Base-by-base conservation (phyloP, 2,329 filamentous ascomycete species). In the Ophiocordyceps camponoti-leonardi region DNA sequence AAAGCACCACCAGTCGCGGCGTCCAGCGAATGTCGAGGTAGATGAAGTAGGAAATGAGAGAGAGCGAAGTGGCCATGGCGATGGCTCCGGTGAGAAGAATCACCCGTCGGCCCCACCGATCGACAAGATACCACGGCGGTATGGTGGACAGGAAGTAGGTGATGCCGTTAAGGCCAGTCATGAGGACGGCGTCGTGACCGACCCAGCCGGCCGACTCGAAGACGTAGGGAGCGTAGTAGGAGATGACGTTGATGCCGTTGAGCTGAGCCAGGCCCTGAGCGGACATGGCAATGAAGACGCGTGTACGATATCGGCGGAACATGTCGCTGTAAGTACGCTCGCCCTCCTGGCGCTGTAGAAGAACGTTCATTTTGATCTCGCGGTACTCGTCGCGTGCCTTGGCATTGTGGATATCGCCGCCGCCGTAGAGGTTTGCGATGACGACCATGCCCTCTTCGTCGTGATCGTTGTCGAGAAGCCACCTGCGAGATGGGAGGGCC, bases 201-300 rank as follows among this genome's bases (percentile, higher is more conserved):
- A 77, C 67, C 92, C 90, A 96, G n/a, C 92, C 90, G 35, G 92
- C 92, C 48, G 88, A 88, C 64, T 95, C 88, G 56, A 98, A 96
- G 16, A 96, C 90, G 46, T 93, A 79, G 0, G 92, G 92, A 1
- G 92, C 92, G 59, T 98, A 98, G 71, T 96, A 98, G 1, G 90
- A 96, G 51, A 98, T 98, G 60, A 98, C 92, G 65, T 98, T 98
- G 68, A 98, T 98, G 52, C 92, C 92, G 67, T 96, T 96, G 45
- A 98, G 77, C 65, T 98, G 92, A 26, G 92, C 92, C 52, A 98
- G 77, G 6, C 81, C 87, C 64, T 96, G 92, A 4, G 92, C 92
- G 31, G 90, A 96, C 92, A 96, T 96, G 65, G 92, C 92, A 60
- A 96, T 96, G 58, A 96, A 86, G 52, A 96, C 90, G 45, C 92